A percentile compares a stretch with the other conserved stretches of the same genome.
phyloP scores from a whole-genome alignment of 352 stramenopile species.

The Globisporangium perplexum region DNA sequence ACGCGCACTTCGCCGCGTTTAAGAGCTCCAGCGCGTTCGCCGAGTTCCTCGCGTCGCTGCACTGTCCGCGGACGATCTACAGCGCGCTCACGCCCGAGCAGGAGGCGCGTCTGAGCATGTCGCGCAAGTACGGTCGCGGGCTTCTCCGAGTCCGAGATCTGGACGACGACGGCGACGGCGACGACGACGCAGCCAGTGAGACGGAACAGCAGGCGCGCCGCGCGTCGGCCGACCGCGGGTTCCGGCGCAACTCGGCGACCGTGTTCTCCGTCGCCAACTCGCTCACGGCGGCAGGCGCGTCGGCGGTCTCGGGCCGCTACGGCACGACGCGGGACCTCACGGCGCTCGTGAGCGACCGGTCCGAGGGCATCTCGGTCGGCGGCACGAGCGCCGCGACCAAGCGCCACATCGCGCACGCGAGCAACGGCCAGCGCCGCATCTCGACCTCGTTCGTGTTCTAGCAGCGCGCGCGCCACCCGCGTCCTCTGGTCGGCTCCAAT shows the following conservation, averaged over 20 bases:
- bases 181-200: slow-evolving; percentile 12
- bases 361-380: not conserved
- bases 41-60: slow-evolving; percentile 34
- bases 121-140: slow-evolving; percentile 7
- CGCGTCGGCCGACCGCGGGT: slow-evolving; percentile 7
- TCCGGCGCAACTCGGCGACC: slow-evolving; percentile 17
- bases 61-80: slow-evolving; percentile 42
- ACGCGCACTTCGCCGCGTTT: slow-evolving; percentile 41
- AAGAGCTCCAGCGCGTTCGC: slow-evolving; percentile 37
- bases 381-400: too few relatives aligned
- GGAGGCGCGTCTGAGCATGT: slow-evolving; percentile 35
- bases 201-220: slow-evolving; percentile 6
- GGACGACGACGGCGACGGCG: slow-evolving; percentile 15
- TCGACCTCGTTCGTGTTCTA: not conserved
- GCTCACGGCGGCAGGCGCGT: slow-evolving; percentile 2
- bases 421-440: too few relatives aligned
- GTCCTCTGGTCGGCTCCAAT: too few relatives aligned
- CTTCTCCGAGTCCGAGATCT: slow-evolving; percentile 7
- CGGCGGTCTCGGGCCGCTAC: not conserved
- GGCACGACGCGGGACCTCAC: not conserved
- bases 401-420: too few relatives aligned
- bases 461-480: too few relatives aligned
- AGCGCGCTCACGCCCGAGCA: slow-evolving; percentile 32
- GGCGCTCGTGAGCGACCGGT: not conserved
- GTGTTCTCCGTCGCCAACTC: slow-evolving; percentile 23